phyloP scores from a whole-genome alignment of 768 basidiomycete genomes.

The Peribolospora kevripleyi region DNA sequence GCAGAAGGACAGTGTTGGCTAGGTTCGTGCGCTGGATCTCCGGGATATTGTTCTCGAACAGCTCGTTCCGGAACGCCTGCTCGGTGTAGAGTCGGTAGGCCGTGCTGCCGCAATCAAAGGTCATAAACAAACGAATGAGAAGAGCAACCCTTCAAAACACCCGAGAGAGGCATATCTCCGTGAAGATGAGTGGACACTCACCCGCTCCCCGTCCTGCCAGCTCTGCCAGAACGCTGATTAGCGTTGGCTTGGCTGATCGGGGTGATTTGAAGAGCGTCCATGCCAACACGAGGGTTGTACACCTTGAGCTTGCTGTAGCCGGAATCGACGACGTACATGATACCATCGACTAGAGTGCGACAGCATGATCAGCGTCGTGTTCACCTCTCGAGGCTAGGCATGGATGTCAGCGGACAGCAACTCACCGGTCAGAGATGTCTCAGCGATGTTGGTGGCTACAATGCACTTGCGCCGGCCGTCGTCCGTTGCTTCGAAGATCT shows the following conservation, averaged over 20 bases:
- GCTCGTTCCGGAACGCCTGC: constrained; percentile 83
- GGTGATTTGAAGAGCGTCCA: constrained; percentile 97
- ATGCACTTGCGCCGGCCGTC: constrained; percentile 93
- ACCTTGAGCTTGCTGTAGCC: constrained; percentile 96
- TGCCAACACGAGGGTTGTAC: constrained; percentile 96
- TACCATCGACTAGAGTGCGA: constrained; percentile 62
- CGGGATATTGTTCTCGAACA: constrained; percentile 86
- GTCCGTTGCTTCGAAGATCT: constrained; percentile 79
- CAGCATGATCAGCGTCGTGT: constrained; percentile 4
- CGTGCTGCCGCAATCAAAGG: constrained; percentile 29
- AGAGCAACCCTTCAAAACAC: background rate
- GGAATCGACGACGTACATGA: constrained; percentile 84
- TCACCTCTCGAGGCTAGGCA: background rate
- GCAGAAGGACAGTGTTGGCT: constrained; percentile 78
- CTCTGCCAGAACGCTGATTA: constrained; percentile 82
- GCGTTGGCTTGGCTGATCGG: constrained; percentile 98
- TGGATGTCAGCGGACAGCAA: background rate
- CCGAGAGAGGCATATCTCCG: background rate
- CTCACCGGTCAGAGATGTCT: constrained; percentile 78
- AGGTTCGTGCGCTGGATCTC: constrained; percentile 96
- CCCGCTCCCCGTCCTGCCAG: constrained; percentile 90
- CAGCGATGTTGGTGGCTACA: constrained; percentile 95
- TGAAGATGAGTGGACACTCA: constrained; percentile 21
- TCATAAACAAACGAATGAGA: background rate
- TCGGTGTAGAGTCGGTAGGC: constrained; percentile 96